phyloP scores from a whole-genome alignment of 1,284 basidiomycete species.

The Marasmius oreades region DNA sequence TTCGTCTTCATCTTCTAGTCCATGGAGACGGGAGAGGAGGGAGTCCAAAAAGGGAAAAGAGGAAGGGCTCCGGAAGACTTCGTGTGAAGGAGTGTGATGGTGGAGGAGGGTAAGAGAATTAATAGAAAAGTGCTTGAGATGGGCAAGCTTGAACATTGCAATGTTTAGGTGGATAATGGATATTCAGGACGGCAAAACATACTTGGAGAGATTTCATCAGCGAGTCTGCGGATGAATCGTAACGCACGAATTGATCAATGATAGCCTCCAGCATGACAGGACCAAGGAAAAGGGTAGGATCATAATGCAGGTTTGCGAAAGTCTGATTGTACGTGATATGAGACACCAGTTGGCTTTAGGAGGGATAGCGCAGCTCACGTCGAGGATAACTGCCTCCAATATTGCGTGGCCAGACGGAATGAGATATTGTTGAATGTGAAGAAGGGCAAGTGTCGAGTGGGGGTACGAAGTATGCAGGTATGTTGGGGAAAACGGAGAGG shows the following conservation, averaged over 20 bases:
- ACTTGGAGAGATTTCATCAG: conserved; percentile 61
- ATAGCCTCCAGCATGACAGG: conserved; percentile 52
- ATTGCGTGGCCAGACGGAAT: conserved; percentile 44
- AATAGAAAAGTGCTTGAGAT: conserved; percentile 63
- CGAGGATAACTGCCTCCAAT: conserved; percentile 47
- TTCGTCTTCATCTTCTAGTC: conserved; percentile 14
- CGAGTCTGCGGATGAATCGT: conserved; percentile 52
- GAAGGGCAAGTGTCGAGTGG: conserved; percentile 49
- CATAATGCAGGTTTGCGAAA: conserved; percentile 59
- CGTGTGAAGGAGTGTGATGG: conserved; percentile 24
- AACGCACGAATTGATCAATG: conserved; percentile 49
- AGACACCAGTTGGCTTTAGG: background rate
- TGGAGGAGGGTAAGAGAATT: conserved; percentile 52
- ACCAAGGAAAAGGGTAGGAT: conserved; percentile 59
- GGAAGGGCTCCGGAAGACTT: conserved; percentile 20
- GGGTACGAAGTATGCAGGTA: conserved; percentile 58
- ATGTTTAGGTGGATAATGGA: background rate
- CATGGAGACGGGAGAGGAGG: conserved; percentile 35
- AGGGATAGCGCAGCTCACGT: conserved; percentile 32
- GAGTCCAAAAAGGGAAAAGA: conserved; percentile 38
- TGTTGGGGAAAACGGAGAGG: conserved; percentile 53
- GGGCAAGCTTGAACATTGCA: conserved; percentile 40
- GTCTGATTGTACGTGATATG: conserved; percentile 35
- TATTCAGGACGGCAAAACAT: conserved; percentile 6
- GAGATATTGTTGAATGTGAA: conserved; percentile 49